A percentile compares a stretch with the other conserved stretches of the same genome.
phyloP scores from a whole-genome alignment of 2,329 filamentous ascomycete genomes.

The Diaporthe ilicicola region DNA sequence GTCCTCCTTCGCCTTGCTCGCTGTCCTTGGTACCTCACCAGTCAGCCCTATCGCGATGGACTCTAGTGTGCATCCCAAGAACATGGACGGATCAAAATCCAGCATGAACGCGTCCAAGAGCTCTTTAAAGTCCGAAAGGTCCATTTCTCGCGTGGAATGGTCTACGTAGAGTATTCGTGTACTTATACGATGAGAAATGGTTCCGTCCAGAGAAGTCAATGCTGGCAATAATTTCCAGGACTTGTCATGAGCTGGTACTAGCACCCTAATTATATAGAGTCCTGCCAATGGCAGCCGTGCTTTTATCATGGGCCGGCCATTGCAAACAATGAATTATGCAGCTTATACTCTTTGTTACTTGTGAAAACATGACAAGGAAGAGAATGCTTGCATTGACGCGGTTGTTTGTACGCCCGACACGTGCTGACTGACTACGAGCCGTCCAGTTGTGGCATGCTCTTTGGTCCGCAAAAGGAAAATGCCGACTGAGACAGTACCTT shows the following conservation, averaged over 20 bases:
- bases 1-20: not conserved
- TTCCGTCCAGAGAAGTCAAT: not conserved
- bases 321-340: not conserved
- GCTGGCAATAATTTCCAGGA: not conserved
- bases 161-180: not conserved
- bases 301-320: not conserved
- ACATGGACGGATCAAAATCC: slow-evolving; percentile 3
- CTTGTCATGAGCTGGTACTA: not conserved
- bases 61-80: not conserved
- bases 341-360: not conserved
- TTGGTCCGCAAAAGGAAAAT: not conserved
- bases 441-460: too few species aligned
- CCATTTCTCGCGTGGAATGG: not conserved
- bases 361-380: not conserved
- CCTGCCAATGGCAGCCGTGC: too few species aligned
- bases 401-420: not conserved
- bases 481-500: too few species aligned
- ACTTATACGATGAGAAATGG: not conserved
- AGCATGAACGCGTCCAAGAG: not conserved
- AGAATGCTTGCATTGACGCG: not conserved
- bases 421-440: not conserved
- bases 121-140: not conserved
- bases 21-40: not conserved
- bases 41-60: slow-evolving; percentile 3
- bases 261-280: not conserved